phyloP scores from a whole-genome alignment of 2,329 filamentous ascomycete species.

The Metarhizium robertsii region DNA sequence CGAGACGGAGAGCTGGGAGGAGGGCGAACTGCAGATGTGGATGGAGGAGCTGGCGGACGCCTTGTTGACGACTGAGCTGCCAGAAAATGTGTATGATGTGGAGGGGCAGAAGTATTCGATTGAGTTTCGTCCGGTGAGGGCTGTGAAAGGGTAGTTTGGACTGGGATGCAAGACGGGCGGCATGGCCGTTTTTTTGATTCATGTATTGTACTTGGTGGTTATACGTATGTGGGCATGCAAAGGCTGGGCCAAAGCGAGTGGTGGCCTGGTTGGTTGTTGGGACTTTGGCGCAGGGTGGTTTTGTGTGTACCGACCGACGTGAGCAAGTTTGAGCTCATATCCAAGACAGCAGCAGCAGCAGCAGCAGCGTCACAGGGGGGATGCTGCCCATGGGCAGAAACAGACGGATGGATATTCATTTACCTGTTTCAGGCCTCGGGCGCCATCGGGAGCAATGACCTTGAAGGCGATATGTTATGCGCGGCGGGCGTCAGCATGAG shows the following conservation, averaged over 20 bases:
- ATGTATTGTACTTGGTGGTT: too few relatives aligned
- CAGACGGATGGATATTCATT: not conserved
- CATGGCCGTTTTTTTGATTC: too few relatives aligned
- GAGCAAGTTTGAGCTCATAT: not conserved
- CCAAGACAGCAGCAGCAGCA: not conserved
- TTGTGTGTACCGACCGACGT: too few relatives aligned
- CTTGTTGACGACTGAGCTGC: slow-evolving; percentile 4
- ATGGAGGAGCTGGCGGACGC: slow-evolving; percentile 9
- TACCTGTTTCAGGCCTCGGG: not conserved
- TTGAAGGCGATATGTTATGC: too few relatives aligned
- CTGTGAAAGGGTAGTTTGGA: not conserved
- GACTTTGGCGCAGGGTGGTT: too few relatives aligned
- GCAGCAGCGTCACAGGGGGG: too few relatives aligned
- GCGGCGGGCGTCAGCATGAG: too few relatives aligned
- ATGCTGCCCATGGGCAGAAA: not conserved
- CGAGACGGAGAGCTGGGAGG: slow-evolving; percentile 4
- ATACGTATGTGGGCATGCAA: too few relatives aligned
- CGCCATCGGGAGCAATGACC: too few relatives aligned
- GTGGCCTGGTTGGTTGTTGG: too few relatives aligned
- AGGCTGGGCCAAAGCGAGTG: too few relatives aligned
- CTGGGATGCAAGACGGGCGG: not conserved
- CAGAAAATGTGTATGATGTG: slow-evolving; percentile 5
- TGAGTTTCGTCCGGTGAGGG: slow-evolving; percentile 4
- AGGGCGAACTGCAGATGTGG: slow-evolving; percentile 10
- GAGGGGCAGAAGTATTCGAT: slow-evolving; percentile 4